Percentiles rank a stretch among this genome's conserved stretches.
These are phyloP conservation scores for Sugiyamaella neomexicana DNA, from an alignment of 1,139 yeast species.

Conservation along the genomic window DNA sequence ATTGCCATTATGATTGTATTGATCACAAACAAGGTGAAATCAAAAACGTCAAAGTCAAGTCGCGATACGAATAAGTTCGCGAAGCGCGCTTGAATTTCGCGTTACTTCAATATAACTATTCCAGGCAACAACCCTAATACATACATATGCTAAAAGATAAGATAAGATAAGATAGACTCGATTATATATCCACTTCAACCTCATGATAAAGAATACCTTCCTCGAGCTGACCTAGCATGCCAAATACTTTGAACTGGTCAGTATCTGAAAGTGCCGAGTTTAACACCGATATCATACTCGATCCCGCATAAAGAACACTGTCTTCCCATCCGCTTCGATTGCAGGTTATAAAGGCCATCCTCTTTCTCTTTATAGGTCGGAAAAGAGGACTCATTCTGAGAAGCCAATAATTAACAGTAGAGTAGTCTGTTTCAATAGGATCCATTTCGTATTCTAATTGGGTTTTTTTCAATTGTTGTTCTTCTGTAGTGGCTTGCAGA, in stretches of 20 bases:
- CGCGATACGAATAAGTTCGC: neutral
- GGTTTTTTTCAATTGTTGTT: conserved; percentile 20
- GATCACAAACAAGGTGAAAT: neutral
- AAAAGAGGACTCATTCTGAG: conserved; percentile 67
- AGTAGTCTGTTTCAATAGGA: conserved; percentile 42
- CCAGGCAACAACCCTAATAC: conserved; percentile 1
- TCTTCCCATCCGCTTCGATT: conserved; percentile 78
- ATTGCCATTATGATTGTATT: neutral
- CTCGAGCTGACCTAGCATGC: conserved; percentile 30
- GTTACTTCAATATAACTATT: neutral
- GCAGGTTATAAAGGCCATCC: conserved; percentile 51
- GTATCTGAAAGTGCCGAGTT: conserved; percentile 17
- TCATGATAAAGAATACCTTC: conserved; percentile 30
- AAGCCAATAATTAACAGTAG: conserved; percentile 64
- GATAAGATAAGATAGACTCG: neutral
- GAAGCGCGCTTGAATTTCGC: conserved; percentile 2
- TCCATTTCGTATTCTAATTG: conserved; percentile 26
- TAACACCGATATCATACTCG: conserved; percentile 43
- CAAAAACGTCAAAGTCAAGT: neutral
- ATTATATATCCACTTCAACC: conserved; percentile 22
- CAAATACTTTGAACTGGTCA: conserved; percentile 24
- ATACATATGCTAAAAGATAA: neutral
- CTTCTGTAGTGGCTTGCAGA: conserved; percentile 25
- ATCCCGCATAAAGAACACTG: conserved; percentile 70
- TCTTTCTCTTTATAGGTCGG: conserved; percentile 28